A percentile compares a stretch with the other conserved stretches of the same genome.
phyloP scores from a whole-genome alignment of 2,329 filamentous ascomycete species.

The Botrytis hyacinthi region DNA sequence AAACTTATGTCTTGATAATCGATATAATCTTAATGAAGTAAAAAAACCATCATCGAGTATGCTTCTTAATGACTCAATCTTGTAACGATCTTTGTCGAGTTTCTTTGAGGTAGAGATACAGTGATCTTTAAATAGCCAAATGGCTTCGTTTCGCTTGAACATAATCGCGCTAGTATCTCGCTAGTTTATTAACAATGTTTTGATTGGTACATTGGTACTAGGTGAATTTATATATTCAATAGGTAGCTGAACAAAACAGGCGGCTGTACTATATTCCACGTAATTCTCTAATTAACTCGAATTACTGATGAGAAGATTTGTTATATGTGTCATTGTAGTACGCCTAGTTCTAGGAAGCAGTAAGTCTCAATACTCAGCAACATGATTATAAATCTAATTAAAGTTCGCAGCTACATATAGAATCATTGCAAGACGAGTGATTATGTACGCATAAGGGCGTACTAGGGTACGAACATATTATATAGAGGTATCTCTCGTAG shows the following conservation, averaged over 20 bases:
- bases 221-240: neutral
- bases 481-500: too few relatives aligned
- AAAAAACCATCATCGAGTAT: neutral
- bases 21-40: neutral
- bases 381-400: neutral
- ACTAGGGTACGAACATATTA: too few relatives aligned
- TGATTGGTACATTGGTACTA: rapidly evolving
- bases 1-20: neutral
- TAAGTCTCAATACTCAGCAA: neutral
- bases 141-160: neutral
- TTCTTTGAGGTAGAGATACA: neutral
- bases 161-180: neutral
- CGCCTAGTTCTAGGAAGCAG: too few relatives aligned
- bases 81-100: neutral
- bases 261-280: neutral
- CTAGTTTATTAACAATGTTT: neutral
- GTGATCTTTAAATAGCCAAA: neutral
- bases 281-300: neutral
- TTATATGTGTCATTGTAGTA: neutral
- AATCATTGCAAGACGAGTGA: too few relatives aligned
- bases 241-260: neutral
- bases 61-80: neutral
- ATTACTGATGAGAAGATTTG: neutral
- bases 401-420: neutral
- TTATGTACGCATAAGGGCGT: too few relatives aligned